Conservation (phyloP, 2,329 filamentous ascomycete species). For the Penicillium polonicum region DNA sequence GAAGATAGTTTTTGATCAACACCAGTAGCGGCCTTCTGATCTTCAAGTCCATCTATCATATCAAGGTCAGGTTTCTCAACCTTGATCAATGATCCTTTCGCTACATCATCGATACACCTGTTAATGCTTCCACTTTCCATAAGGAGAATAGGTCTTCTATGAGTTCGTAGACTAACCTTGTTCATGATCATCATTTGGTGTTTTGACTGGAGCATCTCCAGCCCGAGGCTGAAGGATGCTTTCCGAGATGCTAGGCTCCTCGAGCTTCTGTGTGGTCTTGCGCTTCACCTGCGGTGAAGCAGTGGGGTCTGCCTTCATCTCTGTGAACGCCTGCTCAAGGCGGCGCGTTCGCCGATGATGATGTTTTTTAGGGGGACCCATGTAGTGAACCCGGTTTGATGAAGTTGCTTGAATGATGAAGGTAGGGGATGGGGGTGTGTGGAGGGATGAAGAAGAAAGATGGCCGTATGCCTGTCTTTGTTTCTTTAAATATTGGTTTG, state of each 20-base stretch:
- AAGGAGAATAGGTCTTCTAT: not conserved
- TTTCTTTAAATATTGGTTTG: not conserved
- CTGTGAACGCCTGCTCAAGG: not conserved
- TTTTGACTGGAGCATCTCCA: not conserved
- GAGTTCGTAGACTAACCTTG: not conserved
- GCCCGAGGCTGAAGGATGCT: not conserved
- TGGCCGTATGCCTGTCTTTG: not conserved
- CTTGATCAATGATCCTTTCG: not conserved
- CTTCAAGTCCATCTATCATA: not conserved
- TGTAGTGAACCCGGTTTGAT: not conserved
- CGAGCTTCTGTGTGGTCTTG: not conserved
- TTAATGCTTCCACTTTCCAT: not conserved
- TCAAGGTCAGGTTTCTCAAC: not conserved
- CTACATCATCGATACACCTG: not conserved
- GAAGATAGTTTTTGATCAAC: not conserved
- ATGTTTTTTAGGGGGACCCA: not conserved
- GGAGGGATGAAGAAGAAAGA: not conserved
- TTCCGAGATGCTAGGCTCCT: not conserved
- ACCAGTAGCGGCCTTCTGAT: not conserved
- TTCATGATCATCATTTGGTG: not conserved
- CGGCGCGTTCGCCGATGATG: not conserved
- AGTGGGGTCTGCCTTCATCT: not conserved
- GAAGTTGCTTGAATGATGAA: not conserved
- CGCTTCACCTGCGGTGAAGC: not conserved
- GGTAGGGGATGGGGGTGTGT: not conserved